Evolutionary conservation across 139 green algal species (phyloP).

Genomic region (Spirogloea muscicola): DNA sequence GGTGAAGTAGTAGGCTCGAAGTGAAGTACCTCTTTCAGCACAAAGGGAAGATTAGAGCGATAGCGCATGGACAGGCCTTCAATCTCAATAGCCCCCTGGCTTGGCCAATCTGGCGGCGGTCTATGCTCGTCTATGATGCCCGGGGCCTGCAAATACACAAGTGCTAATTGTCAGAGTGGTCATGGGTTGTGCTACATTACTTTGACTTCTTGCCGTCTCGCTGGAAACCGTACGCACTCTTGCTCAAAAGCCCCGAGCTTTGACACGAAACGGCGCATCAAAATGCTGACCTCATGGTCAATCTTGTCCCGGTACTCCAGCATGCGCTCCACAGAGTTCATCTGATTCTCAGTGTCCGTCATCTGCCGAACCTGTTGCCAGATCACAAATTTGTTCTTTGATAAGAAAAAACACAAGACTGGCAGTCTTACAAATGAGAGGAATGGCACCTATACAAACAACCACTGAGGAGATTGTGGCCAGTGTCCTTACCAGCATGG

Average conservation of each 20-base stretch:
- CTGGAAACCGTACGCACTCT: too few relatives aligned
- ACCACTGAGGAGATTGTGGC: too few relatives aligned
- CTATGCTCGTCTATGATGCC: conserved; percentile 18
- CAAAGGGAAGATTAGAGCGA: conserved; percentile 68
- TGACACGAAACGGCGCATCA: too few relatives aligned
- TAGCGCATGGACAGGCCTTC: conserved; percentile 74
- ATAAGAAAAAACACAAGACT: too few relatives aligned
- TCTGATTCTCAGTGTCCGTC: conserved; percentile 44
- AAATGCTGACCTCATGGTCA: conserved; percentile 28
- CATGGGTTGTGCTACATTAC: too few relatives aligned
- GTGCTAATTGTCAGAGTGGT: too few relatives aligned
- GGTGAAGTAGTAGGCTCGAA: too few relatives aligned
- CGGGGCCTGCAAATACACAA: conserved; percentile 34
- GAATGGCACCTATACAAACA: too few relatives aligned
- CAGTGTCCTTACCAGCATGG: conserved; percentile 70
- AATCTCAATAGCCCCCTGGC: conserved; percentile 61
- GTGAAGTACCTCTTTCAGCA: conserved; percentile 66
- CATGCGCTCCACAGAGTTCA: conserved; percentile 45
- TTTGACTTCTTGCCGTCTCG: too few relatives aligned
- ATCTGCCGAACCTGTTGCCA: conserved; percentile 27
- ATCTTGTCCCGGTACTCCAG: conserved; percentile 38
- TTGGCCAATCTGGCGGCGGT: conserved; percentile 57
- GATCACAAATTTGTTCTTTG: too few relatives aligned
- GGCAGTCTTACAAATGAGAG: too few relatives aligned
- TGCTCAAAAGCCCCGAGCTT: too few relatives aligned